Evolutionary conservation across 1,284 basidiomycete genomes (phyloP).

Genomic region (Heterobasidion parviporum): DNA sequence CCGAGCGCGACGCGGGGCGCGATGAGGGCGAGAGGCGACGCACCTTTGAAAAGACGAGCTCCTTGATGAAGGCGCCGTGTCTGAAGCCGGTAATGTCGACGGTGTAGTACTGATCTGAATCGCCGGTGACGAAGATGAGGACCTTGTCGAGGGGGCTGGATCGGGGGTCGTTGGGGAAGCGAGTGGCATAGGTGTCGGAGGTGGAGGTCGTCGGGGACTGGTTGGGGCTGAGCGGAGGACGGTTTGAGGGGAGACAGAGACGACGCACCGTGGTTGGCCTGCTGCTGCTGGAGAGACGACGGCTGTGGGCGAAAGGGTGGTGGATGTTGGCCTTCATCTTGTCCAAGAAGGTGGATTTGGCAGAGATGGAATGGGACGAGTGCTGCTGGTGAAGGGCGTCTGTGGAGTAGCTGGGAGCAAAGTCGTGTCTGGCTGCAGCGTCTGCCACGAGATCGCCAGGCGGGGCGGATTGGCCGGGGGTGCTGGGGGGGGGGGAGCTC

Average conservation of each 20-base stretch:
- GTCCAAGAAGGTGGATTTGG: conserved; percentile 12
- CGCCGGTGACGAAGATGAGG: conserved; percentile 70
- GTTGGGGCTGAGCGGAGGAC: conserved; percentile 11
- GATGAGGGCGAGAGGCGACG: conserved; percentile 13
- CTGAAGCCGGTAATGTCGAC: conserved; percentile 73
- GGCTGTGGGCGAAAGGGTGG: conserved; percentile 10
- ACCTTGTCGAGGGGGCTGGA: conserved; percentile 32
- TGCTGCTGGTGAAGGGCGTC: conserved; percentile 17
- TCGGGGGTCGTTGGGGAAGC: conserved; percentile 13
- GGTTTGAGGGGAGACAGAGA: conserved; percentile 4
- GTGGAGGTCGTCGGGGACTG: conserved; percentile 41
- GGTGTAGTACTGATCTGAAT: conserved; percentile 72
- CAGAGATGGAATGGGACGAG: conserved; percentile 14
- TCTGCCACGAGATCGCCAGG: conserved; percentile 34
- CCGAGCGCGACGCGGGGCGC: neutral
- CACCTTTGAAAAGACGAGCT: conserved; percentile 81
- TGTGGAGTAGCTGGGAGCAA: conserved; percentile 15
- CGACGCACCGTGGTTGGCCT: conserved; percentile 30
- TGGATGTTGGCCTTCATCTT: conserved; percentile 17
- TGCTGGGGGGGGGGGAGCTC: conserved; percentile 59
- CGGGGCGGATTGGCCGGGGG: conserved; percentile 42
- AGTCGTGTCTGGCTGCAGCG: conserved; percentile 26
- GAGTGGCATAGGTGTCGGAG: conserved; percentile 17
- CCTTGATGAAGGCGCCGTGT: conserved; percentile 69
- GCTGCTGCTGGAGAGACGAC: conserved; percentile 16